Evolutionary conservation across 495 filamentous ascomycete genomes (phyloP).

Genomic region (Lindgomyces ingoldianus): DNA sequence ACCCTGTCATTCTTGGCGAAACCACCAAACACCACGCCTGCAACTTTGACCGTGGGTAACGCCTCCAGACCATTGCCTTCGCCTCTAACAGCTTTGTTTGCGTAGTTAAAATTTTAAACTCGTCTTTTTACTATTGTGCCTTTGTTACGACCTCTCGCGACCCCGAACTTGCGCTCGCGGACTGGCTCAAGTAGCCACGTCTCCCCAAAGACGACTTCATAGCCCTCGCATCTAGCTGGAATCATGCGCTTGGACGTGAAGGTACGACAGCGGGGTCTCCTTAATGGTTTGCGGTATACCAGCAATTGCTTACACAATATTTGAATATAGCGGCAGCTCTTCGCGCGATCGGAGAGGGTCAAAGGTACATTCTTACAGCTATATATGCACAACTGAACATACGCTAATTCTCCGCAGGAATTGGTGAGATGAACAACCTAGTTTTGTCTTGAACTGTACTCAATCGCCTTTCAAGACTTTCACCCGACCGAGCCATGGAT

Average conservation of each 20-base stretch:
- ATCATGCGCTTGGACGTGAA: conserved; percentile 43
- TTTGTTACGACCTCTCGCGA: not conserved
- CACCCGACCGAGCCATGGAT: conserved; percentile 56
- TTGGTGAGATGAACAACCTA: conserved; percentile 19
- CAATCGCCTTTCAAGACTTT: conserved; percentile 29
- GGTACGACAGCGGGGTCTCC: conserved; percentile 15
- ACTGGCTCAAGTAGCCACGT: conserved; percentile 39
- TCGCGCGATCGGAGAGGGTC: conserved; percentile 41
- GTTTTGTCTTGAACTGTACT: not conserved
- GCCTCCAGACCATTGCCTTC: not conserved
- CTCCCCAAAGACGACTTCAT: conserved; percentile 24
- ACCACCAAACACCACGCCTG: not conserved
- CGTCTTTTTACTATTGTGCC: not conserved
- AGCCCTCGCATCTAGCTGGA: conserved; percentile 7
- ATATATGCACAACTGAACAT: not conserved
- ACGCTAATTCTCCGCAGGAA: conserved; percentile 32
- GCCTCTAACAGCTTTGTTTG: not conserved
- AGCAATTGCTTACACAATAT: conserved; percentile 15
- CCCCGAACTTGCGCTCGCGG: conserved; percentile 4
- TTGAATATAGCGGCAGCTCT: conserved; percentile 38
- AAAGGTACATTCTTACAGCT: conserved; percentile 29
- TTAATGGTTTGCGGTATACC: not conserved
- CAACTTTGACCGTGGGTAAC: not conserved
- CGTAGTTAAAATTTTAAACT: not conserved
- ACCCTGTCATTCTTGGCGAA: conserved; percentile 28